Evolutionary conservation across 805 yeast species (phyloP).

Genomic region (Candida saitoana): DNA sequence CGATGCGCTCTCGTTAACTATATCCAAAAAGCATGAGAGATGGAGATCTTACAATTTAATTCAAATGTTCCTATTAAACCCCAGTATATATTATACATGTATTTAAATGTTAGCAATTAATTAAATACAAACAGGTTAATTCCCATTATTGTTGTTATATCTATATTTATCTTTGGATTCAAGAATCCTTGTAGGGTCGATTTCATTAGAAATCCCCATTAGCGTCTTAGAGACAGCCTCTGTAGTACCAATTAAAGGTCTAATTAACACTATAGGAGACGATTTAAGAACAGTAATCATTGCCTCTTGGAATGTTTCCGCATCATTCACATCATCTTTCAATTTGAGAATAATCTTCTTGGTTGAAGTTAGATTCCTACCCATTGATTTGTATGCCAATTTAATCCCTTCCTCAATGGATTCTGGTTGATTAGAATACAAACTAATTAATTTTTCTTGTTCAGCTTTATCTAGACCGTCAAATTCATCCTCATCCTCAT

Average conservation of each 20-base stretch:
- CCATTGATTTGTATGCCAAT: constrained; percentile 71
- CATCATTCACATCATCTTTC: constrained; percentile 57
- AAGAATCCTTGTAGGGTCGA: constrained; percentile 60
- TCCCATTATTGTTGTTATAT: constrained; percentile 6
- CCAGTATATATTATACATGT: background rate
- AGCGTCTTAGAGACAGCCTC: constrained; percentile 82
- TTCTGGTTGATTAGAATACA: constrained; percentile 81
- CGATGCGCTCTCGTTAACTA: constrained; percentile 1
- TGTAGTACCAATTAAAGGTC: constrained; percentile 90
- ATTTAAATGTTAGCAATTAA: background rate
- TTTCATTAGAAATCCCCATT: constrained; percentile 76
- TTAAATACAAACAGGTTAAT: background rate
- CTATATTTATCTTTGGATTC: constrained; percentile 67
- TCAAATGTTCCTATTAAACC: background rate
- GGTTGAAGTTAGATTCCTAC: constrained; percentile 63
- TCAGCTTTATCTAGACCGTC: constrained; percentile 14
- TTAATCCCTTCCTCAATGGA: constrained; percentile 66
- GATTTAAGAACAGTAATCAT: constrained; percentile 65
- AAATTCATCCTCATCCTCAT: constrained; percentile 20
- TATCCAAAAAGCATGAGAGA: too few relatives aligned
- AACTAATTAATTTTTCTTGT: constrained; percentile 47
- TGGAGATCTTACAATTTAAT: too few relatives aligned
- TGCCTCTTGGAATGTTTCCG: constrained; percentile 64
- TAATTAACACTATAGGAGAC: constrained; percentile 72
- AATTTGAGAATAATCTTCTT: constrained; percentile 58